Conservation (phyloP, 192 early-diverging fungal species). For the Pecoramyces ruminantium region DNA sequence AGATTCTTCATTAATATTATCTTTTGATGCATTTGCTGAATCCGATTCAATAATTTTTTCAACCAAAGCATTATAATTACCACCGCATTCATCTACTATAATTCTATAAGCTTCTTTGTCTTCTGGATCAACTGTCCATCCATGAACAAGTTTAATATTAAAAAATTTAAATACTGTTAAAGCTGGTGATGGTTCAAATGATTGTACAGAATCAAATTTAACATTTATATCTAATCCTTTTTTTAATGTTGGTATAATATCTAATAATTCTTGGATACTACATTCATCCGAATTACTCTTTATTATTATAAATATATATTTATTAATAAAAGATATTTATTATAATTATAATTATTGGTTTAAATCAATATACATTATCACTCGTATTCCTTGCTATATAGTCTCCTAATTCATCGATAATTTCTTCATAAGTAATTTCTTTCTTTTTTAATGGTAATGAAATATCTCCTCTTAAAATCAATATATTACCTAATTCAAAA, state of each 20-base stretch:
- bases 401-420: constrained; percentile 61
- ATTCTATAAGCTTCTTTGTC: constrained; percentile 32
- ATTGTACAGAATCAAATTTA: constrained; percentile 51
- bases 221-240: constrained; percentile 69
- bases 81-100: constrained; percentile 29
- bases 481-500: constrained; percentile 42
- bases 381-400: constrained; percentile 28
- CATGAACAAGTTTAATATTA: constrained; percentile 65
- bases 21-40: constrained; percentile 5
- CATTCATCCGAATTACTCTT: not conserved
- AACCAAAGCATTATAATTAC: constrained; percentile 63
- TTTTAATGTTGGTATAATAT: constrained; percentile 3
- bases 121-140: constrained; percentile 67
- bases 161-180: constrained; percentile 61
- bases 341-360: no score
- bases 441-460: constrained; percentile 31
- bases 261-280: not conserved
- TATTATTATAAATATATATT: no score
- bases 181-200: constrained; percentile 55
- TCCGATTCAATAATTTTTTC: constrained; percentile 58
- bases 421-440: constrained; percentile 42
- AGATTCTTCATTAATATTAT: constrained; percentile 1
- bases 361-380: not conserved
- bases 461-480: constrained; percentile 55
- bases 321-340: no score